Evolutionary conservation across 768 basidiomycete species (phyloP), one percentile per base, ranked within the genome.

Genomic region (Rhodotorula graminis): DNA sequence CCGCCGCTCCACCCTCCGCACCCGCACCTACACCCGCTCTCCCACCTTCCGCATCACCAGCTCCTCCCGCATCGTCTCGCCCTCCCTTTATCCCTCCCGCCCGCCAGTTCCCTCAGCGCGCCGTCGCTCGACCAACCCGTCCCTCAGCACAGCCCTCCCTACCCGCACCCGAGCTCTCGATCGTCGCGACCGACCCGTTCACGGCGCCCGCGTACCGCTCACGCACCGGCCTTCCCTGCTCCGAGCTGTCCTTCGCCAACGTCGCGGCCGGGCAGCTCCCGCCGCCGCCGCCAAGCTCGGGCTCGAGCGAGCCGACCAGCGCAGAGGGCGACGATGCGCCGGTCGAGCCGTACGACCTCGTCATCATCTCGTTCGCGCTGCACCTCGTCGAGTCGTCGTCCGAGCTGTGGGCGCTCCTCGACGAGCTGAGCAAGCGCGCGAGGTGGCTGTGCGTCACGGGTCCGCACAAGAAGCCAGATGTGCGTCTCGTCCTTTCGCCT

Each of bases 401-500:
- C 0, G 85, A 87, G 65, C 81, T 90, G 29, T 91, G 87, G 77
- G 82, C 87, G 15, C 81, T 90, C 15, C 82, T 90, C 21, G 87
- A 85, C 82, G 87, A 88, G 76, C 80, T 90, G 49, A 87, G 87
- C 71, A 85, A 83, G 57, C 87, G 86, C 77, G 83, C 84, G 6
- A 81, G 81, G 46, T 90, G 89, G 88, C 82, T 91, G 16, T 84
- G 89, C 47, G 84, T 90, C 11, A 81, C 89, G 47, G 88, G 88
- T 4, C 89, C 89, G 31, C 89, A 90, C 80, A 91, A 90, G 80
- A 89, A 86, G 74, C 89, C 89, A 29, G 88, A 89, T 80, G 89
- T 88, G 73, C 61, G 81, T 74, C n/a, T 31, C 61, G 81, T 74
- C n/a, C 42, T 29, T 15, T 19, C 15, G 9, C 42, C 8, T 31